Evolutionary conservation across 257 asterid genomes (phyloP).

Genomic region (Solanum sejunctum): DNA sequence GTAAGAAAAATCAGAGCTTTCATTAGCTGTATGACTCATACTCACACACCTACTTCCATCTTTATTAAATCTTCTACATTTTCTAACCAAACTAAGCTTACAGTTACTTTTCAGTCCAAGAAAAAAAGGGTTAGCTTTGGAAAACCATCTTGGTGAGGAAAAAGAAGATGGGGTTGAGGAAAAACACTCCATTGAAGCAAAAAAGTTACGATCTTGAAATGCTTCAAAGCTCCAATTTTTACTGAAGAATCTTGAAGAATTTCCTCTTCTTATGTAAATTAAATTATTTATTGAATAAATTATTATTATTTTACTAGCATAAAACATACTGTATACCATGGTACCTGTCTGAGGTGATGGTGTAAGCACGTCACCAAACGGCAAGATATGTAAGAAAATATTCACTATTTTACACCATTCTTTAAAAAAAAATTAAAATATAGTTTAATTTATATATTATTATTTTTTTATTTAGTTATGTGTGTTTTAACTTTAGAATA

Average conservation of each 20-base stretch:
- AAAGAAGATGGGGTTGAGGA: neutral
- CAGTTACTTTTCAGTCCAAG: neutral
- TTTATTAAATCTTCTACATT: neutral
- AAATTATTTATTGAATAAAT: neutral
- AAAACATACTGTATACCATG: neutral
- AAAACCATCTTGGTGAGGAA: neutral
- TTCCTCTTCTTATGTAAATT: neutral
- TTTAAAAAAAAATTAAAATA: no score
- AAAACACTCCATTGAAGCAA: neutral
- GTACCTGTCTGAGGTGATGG: neutral
- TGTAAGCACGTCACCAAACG: neutral
- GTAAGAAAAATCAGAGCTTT: constrained; percentile 44
- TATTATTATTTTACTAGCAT: neutral
- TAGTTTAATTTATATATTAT: no score
- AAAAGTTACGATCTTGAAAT: neutral
- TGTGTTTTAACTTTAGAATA: no score
- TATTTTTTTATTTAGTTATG: no score
- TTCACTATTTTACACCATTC: no score
- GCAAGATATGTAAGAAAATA: neutral
- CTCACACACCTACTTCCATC: neutral
- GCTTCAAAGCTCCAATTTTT: neutral
- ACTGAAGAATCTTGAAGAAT: no score
- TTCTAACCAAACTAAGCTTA: neutral
- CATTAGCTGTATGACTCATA: constrained; percentile 1
- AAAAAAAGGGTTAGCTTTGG: neutral